These are phyloP conservation scores for Pseudocercospora fuligena DNA, from an alignment of 2,329 filamentous ascomycete species.

Conservation along the genomic window DNA sequence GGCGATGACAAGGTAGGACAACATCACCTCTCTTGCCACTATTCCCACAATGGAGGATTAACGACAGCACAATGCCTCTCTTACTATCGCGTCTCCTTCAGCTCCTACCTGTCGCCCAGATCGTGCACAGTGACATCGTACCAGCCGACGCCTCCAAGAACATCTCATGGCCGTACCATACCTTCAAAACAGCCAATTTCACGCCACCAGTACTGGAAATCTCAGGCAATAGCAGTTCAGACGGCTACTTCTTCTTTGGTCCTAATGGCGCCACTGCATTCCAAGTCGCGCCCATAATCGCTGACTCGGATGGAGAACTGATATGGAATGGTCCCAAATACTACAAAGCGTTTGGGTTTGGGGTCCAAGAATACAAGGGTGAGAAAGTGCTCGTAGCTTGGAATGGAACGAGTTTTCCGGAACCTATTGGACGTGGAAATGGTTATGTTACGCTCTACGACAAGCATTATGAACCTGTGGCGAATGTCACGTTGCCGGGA, in stretches of 20 bases:
- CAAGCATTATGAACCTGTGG: slow-evolving; percentile 26
- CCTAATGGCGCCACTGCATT: slow-evolving; percentile 26
- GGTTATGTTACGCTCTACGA: slow-evolving; percentile 25
- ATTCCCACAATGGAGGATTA: background rate
- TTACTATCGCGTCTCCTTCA: background rate
- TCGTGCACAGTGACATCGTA: background rate
- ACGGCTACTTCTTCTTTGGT: slow-evolving; percentile 29
- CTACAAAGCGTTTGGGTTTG: slow-evolving; percentile 27
- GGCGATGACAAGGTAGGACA: background rate
- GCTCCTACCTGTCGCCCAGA: background rate
- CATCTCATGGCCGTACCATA: slow-evolving; percentile 25
- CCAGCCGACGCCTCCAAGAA: slow-evolving; percentile 20
- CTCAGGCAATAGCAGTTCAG: background rate
- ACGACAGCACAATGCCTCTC: background rate
- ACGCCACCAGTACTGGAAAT: slow-evolving; percentile 21
- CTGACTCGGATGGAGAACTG: slow-evolving; percentile 22
- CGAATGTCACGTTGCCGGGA: slow-evolving; percentile 24
- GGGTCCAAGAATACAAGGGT: slow-evolving; percentile 22
- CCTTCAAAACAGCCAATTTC: slow-evolving; percentile 24
- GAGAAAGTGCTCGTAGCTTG: slow-evolving; percentile 27
- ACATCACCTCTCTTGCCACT: background rate
- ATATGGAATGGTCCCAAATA: slow-evolving; percentile 28
- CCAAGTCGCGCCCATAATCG: slow-evolving; percentile 26
- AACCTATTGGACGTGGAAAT: slow-evolving; percentile 29
- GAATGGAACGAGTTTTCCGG: slow-evolving; percentile 28